Conservation (phyloP, 352 stramenopile species). For the Thraustochytrium striatum region DNA sequence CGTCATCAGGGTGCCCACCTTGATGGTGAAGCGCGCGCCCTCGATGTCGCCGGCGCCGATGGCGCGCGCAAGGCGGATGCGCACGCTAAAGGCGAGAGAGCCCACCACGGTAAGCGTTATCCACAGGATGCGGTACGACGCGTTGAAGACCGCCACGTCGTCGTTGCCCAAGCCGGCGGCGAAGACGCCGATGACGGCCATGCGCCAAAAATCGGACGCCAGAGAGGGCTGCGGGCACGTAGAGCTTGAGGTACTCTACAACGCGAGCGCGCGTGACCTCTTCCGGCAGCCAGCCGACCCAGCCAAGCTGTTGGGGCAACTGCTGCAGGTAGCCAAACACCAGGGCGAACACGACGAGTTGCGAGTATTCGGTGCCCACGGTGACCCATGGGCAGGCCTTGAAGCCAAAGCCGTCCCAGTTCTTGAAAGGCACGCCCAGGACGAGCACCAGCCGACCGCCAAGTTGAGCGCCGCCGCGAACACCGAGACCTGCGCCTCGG, state of each 20-base stretch:
- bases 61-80: slow-evolving; percentile 60
- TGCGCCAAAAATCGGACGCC: slow-evolving; percentile 64
- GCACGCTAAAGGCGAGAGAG: slow-evolving; percentile 55
- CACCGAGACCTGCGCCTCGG: slow-evolving; percentile 58
- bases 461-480: slow-evolving; percentile 60
- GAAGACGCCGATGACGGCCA: slow-evolving; percentile 61
- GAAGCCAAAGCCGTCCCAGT: slow-evolving; percentile 61
- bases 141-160: slow-evolving; percentile 65
- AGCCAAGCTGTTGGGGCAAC: slow-evolving; percentile 54
- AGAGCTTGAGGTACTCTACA: slow-evolving; percentile 58
- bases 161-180: slow-evolving; percentile 59
- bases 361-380: slow-evolving; percentile 58
- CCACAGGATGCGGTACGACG: slow-evolving; percentile 67
- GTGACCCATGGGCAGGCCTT: slow-evolving; percentile 62
- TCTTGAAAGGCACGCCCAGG: slow-evolving; percentile 58
- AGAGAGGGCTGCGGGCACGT: slow-evolving; percentile 61
- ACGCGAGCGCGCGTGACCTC: slow-evolving; percentile 60
- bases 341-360: slow-evolving; percentile 55
- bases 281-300: slow-evolving; percentile 53
- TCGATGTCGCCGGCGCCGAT: slow-evolving; percentile 57
- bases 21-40: slow-evolving; percentile 56
- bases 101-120: slow-evolving; percentile 61
- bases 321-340: slow-evolving; percentile 53
- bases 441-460: slow-evolving; percentile 61
- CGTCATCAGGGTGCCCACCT: slow-evolving; percentile 56